These are phyloP conservation scores for Shiraia bambusicola DNA, from an alignment of 2,329 filamentous ascomycete genomes.

Conservation along the genomic window DNA sequence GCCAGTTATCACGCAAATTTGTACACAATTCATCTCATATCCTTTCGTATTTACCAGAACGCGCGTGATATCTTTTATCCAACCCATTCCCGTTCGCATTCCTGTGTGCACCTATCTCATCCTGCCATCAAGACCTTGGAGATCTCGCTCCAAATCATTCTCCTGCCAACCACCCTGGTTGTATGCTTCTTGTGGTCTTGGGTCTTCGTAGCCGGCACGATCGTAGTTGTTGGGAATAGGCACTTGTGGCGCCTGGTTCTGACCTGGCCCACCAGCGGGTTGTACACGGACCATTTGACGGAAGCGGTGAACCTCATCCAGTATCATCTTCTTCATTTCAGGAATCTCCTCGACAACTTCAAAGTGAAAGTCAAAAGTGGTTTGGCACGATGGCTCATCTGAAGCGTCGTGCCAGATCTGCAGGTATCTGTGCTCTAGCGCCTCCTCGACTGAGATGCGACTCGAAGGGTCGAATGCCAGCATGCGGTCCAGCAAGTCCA, in stretches of 20 bases:
- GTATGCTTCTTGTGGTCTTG: constrained; percentile 60
- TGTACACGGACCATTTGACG: constrained; percentile 58
- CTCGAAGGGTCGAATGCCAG: constrained; percentile 93
- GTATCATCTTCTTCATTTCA: constrained; percentile 96
- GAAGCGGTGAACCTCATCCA: constrained; percentile 91
- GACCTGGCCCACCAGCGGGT: constrained; percentile 30
- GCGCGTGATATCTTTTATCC: constrained; percentile 9
- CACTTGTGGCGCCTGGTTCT: constrained; percentile 54
- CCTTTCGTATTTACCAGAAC: background rate
- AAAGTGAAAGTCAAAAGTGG: constrained; percentile 97
- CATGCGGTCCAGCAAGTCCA: constrained; percentile 96
- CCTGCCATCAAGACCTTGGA: constrained; percentile 50
- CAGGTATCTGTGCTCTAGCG: constrained; percentile 93
- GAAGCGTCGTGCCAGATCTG: constrained; percentile 98
- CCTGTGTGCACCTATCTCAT: constrained; percentile 15
- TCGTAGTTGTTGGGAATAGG: constrained; percentile 64
- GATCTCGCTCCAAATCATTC: constrained; percentile 48
- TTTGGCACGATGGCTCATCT: constrained; percentile 91
- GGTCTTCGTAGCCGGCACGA: constrained; percentile 61
- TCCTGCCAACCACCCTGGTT: constrained; percentile 41
- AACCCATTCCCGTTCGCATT: constrained; percentile 3
- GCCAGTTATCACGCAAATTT: no score
- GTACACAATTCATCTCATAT: background rate
- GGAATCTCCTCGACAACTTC: constrained; percentile 94
- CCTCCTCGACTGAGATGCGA: constrained; percentile 91